These are phyloP conservation scores for Solanum pinnatisectum DNA, from an alignment of 257 asterid genomes.

Conservation along the genomic window DNA sequence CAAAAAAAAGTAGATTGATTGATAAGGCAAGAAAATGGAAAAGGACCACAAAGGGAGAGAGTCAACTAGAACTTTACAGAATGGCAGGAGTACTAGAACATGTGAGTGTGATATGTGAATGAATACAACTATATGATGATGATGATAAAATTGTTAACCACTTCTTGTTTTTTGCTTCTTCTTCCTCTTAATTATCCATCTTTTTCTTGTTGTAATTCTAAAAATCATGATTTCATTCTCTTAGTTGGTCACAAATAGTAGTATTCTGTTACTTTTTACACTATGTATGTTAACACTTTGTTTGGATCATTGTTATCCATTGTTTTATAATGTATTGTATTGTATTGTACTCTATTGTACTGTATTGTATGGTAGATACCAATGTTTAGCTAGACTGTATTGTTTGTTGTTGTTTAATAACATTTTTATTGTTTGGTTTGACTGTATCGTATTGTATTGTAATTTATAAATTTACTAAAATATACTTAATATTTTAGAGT, in stretches of 20 bases:
- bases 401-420: too few relatives aligned
- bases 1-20: not conserved
- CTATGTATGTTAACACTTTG: not conserved
- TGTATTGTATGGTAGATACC: too few relatives aligned
- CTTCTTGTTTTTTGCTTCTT: not conserved
- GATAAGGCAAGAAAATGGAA: not conserved
- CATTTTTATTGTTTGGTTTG: too few relatives aligned
- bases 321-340: too few relatives aligned
- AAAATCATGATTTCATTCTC: not conserved
- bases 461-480: too few relatives aligned
- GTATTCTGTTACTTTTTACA: not conserved
- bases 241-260: not conserved
- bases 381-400: too few relatives aligned
- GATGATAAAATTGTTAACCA: not conserved
- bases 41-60: not conserved
- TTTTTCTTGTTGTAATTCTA: not conserved
- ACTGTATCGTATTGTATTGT: too few relatives aligned
- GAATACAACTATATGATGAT: not conserved
- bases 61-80: slow-evolving; percentile 5
- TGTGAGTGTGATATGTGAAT: slow-evolving; percentile 4
- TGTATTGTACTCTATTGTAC: too few relatives aligned
- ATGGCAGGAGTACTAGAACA: not conserved
- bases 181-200: not conserved
- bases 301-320: too few relatives aligned
- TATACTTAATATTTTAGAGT: too few relatives aligned